Base-by-base conservation (phyloP, 306 rosid species). In the Pachyrhizus erosus region DNA sequence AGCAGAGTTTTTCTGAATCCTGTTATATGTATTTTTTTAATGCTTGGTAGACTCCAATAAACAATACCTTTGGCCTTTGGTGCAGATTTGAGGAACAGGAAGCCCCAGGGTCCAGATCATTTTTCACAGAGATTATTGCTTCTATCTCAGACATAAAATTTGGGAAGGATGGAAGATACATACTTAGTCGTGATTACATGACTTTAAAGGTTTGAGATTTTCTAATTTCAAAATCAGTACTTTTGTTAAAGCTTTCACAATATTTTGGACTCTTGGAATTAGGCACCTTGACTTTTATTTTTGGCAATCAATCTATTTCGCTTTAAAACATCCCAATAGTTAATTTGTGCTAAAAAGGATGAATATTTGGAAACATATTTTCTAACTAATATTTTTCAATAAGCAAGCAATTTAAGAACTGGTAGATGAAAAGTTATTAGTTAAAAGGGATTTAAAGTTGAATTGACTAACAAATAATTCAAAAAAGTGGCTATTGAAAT, bases 101-200 rank as follows among this genome's bases (percentile, higher is more conserved):
- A 81, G 91, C 91, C 13, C 97, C 97, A 67, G 93, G 98, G 55
- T 86, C 99, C 60, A 92, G 91, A 84, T 96, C 99, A 13, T 96
- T 96, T 88, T 96, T 96, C 84, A 96, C 99, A 7, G 99, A 96
- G 86, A 96, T 96, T 70, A 96, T 96, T 86, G 99, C 99, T 66
- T 96, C 99, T 58, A 90, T 96, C 77, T 96, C 99, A 10, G 99
- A 96, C 87, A 94, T 96, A 64, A 96, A 94, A 85, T 96, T 96
- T 83, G 91, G 92, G 69, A 96, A 91, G 85, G 90, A 90, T 61
- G 99, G 99, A 76, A 92, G 97, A 88, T 89, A 96, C 85, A 86
- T 96, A 79, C 98, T 96, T 60, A 92, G 98, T 69, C 98, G 99
- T 72, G 99, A 96, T 87, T 96, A 96, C 85, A 96, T 96, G 99